Percentiles rank a stretch among this genome's conserved stretches.
Evolutionary conservation across 345 rosid genomes (phyloP).

Genomic region (Euphorbia pulcherrima): DNA sequence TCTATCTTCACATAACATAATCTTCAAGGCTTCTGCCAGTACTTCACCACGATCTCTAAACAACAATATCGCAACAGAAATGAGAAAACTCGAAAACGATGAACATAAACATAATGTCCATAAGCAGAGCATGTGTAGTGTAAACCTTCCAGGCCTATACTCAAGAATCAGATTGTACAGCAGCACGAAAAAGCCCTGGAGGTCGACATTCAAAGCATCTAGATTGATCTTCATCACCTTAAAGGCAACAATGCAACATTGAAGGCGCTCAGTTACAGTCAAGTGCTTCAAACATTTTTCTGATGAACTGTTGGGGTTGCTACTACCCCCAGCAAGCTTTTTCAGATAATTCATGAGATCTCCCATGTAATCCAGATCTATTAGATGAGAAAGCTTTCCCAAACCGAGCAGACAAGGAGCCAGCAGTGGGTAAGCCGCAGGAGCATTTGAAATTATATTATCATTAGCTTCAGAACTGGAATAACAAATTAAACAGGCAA

Average conservation of each 20-base stretch:
- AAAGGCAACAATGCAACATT: conserved; percentile 91
- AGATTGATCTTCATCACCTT: conserved; percentile 94
- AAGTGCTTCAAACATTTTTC: conserved; percentile 36
- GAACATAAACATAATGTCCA: too few species aligned
- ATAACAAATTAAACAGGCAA: background rate
- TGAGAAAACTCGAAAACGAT: background rate
- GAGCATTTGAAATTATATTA: conserved; percentile 26
- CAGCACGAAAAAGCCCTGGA: conserved; percentile 87
- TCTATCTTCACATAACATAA: conserved; percentile 89
- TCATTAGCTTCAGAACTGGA: conserved; percentile 49
- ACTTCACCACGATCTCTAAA: conserved; percentile 85
- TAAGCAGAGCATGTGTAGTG: conserved; percentile 7
- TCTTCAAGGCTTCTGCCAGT: conserved; percentile 83
- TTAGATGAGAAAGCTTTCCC: conserved; percentile 73
- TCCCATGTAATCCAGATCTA: conserved; percentile 82
- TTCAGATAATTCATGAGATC: conserved; percentile 87
- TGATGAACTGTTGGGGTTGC: conserved; percentile 28
- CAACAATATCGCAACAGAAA: conserved; percentile 1
- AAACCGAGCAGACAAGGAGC: conserved; percentile 80
- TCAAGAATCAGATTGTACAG: too few species aligned
- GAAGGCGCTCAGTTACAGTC: conserved; percentile 71
- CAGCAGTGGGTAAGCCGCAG: conserved; percentile 65
- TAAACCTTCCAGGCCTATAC: conserved; percentile 96
- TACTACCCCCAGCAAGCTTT: conserved; percentile 66
- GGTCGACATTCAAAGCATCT: conserved; percentile 89